phyloP scores from a whole-genome alignment of 345 rosid species.

The Salix arbutifolia region DNA sequence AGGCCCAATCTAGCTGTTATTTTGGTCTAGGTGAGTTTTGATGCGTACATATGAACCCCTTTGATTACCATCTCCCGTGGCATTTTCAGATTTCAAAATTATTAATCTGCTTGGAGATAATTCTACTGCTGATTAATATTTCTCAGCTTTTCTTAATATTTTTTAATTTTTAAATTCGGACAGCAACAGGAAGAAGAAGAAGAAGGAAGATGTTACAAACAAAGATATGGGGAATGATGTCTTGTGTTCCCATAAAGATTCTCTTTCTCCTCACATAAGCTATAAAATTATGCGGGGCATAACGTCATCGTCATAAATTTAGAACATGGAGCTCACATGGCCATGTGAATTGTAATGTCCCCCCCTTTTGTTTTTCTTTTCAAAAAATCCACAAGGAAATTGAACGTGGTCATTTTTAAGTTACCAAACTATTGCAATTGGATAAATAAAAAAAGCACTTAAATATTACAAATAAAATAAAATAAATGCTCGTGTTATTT shows the following conservation, averaged over 20 bases:
- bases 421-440: not conserved
- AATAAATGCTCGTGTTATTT: not conserved
- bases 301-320: not conserved
- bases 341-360: not conserved
- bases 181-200: not conserved
- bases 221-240: constrained; percentile 28
- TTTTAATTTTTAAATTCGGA: not conserved
- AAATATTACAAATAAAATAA: not conserved
- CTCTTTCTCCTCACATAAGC: not conserved
- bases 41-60: not conserved
- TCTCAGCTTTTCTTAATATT: not conserved
- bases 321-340: constrained; percentile 12
- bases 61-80: too few relatives aligned
- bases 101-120: too few relatives aligned
- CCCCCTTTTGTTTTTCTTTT: not conserved
- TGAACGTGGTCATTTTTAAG: not conserved
- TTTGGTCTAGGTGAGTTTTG: not conserved
- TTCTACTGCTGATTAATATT: not conserved
- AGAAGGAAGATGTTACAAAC: not conserved
- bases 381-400: not conserved
- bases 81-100: too few relatives aligned
- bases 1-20: not conserved
- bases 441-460: not conserved
- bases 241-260: constrained; percentile 11
- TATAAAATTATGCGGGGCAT: not conserved